A percentile compares a stretch with the other conserved stretches of the same genome.
Evolutionary conservation across 345 rosid genomes (phyloP).

Genomic region (Eucalyptus curtisii): DNA sequence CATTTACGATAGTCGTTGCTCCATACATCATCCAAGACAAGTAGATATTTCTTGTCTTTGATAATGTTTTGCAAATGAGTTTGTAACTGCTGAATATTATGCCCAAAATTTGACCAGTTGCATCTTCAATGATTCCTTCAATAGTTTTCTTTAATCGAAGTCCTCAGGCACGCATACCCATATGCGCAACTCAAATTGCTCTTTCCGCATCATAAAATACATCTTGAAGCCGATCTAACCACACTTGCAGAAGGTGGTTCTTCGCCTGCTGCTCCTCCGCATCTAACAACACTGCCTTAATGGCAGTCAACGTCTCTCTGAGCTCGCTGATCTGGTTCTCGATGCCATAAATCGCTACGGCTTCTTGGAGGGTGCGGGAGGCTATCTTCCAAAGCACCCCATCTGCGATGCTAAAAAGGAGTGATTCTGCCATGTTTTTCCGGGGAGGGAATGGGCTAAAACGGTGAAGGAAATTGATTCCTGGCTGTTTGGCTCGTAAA

Average conservation of each 20-base stretch:
- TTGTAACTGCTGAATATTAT: not conserved
- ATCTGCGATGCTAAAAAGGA: not conserved
- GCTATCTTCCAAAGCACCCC: not conserved
- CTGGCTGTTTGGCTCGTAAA: not conserved
- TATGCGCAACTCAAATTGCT: not conserved
- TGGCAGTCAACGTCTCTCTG: not conserved
- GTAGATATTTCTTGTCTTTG: not conserved
- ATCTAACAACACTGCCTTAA: not conserved
- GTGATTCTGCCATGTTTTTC: not conserved
- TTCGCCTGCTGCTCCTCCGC: not conserved
- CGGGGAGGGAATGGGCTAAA: not conserved
- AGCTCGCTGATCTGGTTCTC: not conserved
- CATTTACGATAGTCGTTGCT: not conserved
- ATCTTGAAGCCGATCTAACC: not conserved
- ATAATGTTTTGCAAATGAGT: not conserved
- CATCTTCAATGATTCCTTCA: not conserved
- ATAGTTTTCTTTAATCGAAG: not conserved
- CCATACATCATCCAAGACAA: not conserved
- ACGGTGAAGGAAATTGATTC: not conserved
- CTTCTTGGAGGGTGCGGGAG: not conserved
- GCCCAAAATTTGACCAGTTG: not conserved
- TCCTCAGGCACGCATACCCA: rapidly evolving
- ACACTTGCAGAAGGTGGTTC: not conserved
- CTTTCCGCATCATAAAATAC: not conserved
- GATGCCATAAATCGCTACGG: not conserved